Base-by-base conservation (phyloP, 2,329 filamentous ascomycete genomes). In the Ascochyta pisi region DNA sequence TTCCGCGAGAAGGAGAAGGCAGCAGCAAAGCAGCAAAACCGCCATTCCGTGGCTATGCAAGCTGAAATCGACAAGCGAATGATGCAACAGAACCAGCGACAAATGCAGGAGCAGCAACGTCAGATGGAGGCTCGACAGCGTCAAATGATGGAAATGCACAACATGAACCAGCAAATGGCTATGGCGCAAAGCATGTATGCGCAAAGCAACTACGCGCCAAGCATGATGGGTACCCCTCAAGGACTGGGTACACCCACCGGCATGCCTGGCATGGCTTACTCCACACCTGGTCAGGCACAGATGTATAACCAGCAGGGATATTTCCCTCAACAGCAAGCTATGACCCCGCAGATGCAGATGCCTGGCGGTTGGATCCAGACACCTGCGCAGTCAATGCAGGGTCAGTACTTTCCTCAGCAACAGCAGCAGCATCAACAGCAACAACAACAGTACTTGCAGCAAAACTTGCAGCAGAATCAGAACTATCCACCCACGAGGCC, bases 1-100 rank as follows among this genome's bases (percentile, higher is more conserved):
- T 84, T 86, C 2, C 85, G 92, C 13, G 91, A 97, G 73, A 86
- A 87, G 10, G 92, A 96, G 68, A 91, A 86, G 47, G 69, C 66
- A 9, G 66, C 66, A 10, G 70, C 69, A 3, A 75, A 76, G 54
- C 57, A 65, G 6, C 71, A 69, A 5, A 71, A 69, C 44, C 68
- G 70, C 10, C 65, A 67, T 19, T 70, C 70, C 5, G 49, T 64
- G 12, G 67, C 66, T 7, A 73, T 75, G 70, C 72, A 75, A 58
- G 64, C 70, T 22, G 72, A 76, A 41, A 72, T 75, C 22, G 73
- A 76, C 26, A 56, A 71, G 35, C 70, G 73, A 7, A 71, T 69
- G 50, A 63, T 71, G 59, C 68, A 66, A 35, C 57, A 58, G 2
- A 71, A 74, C 49, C 69, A 73, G 33, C 65, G 65, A 23, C 70